Evolutionary conservation across 2,329 filamentous ascomycete genomes (phyloP).

Genomic region (Fusarium sp.): DNA sequence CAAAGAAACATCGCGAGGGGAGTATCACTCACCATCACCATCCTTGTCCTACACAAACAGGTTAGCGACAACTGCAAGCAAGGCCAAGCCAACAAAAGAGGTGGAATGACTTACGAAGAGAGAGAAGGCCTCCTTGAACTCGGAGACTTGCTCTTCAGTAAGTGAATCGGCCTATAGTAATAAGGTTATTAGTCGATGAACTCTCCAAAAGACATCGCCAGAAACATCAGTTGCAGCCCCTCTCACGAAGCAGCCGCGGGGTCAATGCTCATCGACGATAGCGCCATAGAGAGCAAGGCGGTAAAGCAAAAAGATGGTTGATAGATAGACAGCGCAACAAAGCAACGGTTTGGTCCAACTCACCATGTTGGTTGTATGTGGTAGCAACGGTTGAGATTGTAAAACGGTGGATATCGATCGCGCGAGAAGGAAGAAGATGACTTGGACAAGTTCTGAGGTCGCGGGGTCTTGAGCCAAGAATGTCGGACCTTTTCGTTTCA

Average conservation of each 20-base stretch:
- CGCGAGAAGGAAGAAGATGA: constrained; percentile 43
- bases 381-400: constrained; percentile 32
- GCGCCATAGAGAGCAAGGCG: constrained; percentile 14
- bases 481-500: constrained; percentile 45
- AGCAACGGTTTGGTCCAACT: constrained; percentile 27
- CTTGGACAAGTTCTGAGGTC: constrained; percentile 46
- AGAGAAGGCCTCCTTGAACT: constrained; percentile 99
- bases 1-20: constrained; percentile 21
- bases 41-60: constrained; percentile 77
- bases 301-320: constrained; percentile 8
- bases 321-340: constrained; percentile 3
- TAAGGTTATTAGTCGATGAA: constrained; percentile 40
- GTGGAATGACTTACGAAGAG: constrained; percentile 83
- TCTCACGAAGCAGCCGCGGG: constrained; percentile 43
- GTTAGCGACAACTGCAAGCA: constrained; percentile 40
- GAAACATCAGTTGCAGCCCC: constrained; percentile 42
- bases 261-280: constrained; percentile 35
- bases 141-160: constrained; percentile 99
- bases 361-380: constrained; percentile 46
- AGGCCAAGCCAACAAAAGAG: not conserved
- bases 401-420: constrained; percentile 42
- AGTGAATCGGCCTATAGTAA: constrained; percentile 87
- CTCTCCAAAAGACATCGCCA: constrained; percentile 28
- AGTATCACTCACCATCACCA: constrained; percentile 80
- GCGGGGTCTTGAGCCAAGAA: constrained; percentile 46